These are phyloP conservation scores for Hippophae rhamnoides DNA, from an alignment of 306 rosid species.

Conservation along the genomic window DNA sequence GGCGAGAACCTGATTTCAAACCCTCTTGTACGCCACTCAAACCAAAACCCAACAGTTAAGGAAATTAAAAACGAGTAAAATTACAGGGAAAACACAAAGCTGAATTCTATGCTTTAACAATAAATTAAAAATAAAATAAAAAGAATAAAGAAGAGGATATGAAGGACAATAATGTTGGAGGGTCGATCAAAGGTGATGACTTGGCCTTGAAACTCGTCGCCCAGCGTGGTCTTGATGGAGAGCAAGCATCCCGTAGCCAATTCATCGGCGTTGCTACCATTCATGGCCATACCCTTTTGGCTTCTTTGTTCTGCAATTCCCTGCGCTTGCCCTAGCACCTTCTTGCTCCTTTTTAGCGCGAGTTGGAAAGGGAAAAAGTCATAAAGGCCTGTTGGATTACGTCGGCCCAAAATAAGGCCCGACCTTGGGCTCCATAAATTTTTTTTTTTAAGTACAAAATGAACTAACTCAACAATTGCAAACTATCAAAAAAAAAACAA, in stretches of 20 bases:
- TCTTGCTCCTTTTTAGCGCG: too few relatives aligned
- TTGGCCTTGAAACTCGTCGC: slow-evolving; percentile 82
- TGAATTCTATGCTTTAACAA: slow-evolving; percentile 14
- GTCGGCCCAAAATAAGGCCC: too few relatives aligned
- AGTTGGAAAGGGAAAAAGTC: too few relatives aligned
- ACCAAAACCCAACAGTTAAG: slow-evolving; percentile 15
- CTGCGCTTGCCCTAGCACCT: too few relatives aligned
- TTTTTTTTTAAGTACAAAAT: too few relatives aligned
- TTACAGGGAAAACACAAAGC: neutral
- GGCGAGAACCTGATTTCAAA: slow-evolving; percentile 44
- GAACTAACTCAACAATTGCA: too few relatives aligned
- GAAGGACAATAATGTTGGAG: slow-evolving; percentile 81
- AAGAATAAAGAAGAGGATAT: slow-evolving; percentile 27
- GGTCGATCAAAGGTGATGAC: slow-evolving; percentile 74
- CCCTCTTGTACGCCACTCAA: slow-evolving; percentile 38
- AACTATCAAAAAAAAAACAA: too few relatives aligned
- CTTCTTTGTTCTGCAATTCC: neutral
- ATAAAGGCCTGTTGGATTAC: too few relatives aligned
- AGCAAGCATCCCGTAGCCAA: slow-evolving; percentile 63
- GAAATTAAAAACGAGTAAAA: neutral
- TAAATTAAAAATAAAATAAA: neutral
- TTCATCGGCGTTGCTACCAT: slow-evolving; percentile 53
- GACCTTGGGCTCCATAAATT: too few relatives aligned
- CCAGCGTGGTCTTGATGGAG: slow-evolving; percentile 72
- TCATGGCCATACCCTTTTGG: slow-evolving; percentile 34